These are phyloP conservation scores for Notholithocarpus densiflorus DNA, from an alignment of 306 rosid genomes.

Conservation along the genomic window DNA sequence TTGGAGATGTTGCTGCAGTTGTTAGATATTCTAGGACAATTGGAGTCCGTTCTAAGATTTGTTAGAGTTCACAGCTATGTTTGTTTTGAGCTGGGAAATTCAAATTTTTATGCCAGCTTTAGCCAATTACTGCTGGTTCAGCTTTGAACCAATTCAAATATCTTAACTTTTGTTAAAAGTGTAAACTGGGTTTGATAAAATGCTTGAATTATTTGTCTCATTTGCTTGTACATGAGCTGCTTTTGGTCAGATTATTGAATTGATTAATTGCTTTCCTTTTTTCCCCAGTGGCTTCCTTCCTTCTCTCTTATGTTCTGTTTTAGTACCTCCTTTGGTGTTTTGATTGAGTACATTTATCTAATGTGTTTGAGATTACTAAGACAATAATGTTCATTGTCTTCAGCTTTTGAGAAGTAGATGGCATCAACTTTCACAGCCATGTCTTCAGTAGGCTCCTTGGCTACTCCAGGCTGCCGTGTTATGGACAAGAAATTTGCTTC, in stretches of 20 bases:
- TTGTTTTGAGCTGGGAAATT: too few relatives aligned
- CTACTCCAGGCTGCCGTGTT: conserved; percentile 43
- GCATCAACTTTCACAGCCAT: conserved; percentile 71
- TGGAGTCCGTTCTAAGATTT: neutral
- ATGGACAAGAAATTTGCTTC: conserved; percentile 32
- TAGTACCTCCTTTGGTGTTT: neutral
- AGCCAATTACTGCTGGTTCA: neutral
- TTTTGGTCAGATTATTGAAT: neutral
- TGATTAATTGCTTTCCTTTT: neutral
- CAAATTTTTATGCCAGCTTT: neutral
- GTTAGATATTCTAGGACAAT: neutral
- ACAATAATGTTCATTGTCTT: neutral
- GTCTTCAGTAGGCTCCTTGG: conserved; percentile 51
- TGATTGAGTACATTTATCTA: neutral
- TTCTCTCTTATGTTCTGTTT: neutral
- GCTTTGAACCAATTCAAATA: neutral
- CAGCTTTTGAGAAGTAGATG: conserved; percentile 40
- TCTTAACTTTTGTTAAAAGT: neutral
- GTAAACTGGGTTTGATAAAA: too few relatives aligned
- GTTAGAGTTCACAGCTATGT: too few relatives aligned
- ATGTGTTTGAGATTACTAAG: neutral
- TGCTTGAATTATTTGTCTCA: neutral
- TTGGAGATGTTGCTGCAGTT: neutral
- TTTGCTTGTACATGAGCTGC: neutral
- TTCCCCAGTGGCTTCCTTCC: neutral